Percentiles rank a stretch among this genome's conserved stretches.
phyloP scores from a whole-genome alignment of 352 stramenopile genomes.

The Phytophthora colocasiae region DNA sequence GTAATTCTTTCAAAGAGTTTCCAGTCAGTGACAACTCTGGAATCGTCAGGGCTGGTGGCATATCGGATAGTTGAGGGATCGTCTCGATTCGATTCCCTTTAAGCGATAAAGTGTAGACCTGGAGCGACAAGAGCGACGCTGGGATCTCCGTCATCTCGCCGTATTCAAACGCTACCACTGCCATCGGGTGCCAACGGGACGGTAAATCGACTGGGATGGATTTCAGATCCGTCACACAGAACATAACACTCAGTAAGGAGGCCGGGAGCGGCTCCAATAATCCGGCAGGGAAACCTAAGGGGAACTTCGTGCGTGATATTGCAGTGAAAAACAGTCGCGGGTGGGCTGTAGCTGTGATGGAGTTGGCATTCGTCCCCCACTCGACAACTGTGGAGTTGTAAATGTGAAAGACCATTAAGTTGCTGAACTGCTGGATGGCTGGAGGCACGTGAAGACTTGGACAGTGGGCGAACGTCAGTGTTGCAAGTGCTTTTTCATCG shows the following conservation, averaged over 20 bases:
- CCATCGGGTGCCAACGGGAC: slow-evolving; percentile 11
- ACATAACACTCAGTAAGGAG: slow-evolving; percentile 1
- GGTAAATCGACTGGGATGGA: slow-evolving; percentile 8
- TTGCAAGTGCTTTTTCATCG: slow-evolving; percentile 1
- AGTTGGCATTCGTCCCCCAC: background rate
- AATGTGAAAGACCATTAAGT: slow-evolving; percentile 12
- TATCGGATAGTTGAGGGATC: slow-evolving; percentile 3
- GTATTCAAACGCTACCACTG: slow-evolving; percentile 23
- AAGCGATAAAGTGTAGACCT: slow-evolving; percentile 15
- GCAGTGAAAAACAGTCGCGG: background rate
- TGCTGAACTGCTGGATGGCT: slow-evolving; percentile 5
- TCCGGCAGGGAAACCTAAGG: background rate
- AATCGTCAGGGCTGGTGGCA: background rate
- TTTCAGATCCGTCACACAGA: slow-evolving; percentile 14
- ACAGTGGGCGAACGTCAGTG: slow-evolving; percentile 8
- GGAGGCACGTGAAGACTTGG: slow-evolving; percentile 6
- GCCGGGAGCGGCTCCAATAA: slow-evolving; percentile 3
- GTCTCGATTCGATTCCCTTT: slow-evolving; percentile 21
- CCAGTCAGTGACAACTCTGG: slow-evolving; percentile 5
- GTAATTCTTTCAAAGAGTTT: slow-evolving; percentile 13
- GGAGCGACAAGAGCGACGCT: slow-evolving; percentile 6
- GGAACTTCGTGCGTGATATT: background rate
- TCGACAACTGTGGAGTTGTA: slow-evolving; percentile 26
- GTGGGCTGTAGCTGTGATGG: background rate
- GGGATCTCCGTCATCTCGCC: slow-evolving; percentile 10